Base-by-base conservation (phyloP, 1,284 basidiomycete genomes). In the Malassezia caprae region DNA sequence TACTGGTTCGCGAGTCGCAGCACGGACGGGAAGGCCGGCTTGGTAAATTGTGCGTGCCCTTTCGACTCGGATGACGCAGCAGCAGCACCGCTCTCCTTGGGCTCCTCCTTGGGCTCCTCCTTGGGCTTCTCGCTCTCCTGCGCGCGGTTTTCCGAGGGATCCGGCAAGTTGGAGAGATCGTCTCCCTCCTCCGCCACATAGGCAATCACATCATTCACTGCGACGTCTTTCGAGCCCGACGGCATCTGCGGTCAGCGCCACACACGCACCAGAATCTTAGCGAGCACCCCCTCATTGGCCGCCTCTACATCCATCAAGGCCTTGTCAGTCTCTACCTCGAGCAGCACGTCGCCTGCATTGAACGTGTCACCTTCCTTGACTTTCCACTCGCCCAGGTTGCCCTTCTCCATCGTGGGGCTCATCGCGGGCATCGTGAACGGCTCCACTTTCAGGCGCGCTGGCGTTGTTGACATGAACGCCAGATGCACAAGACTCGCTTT, bases 291-390 rank as follows among this genome's bases (percentile, higher is more conserved):
- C 54, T 77, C 77, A 27, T 78, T 77, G 61, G 76, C 75, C 21
- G 76, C 76, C 64, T 77, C 76, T 31, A 77, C 76, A 48, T 77
- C 76, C 61, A 77, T 76, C 48, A 70, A 68, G 8, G 75, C 75
- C 62, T 71, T 73, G 61, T 72, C 66, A 42, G 68, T 71, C 53
- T 72, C 67, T 24, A 68, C 64, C 37, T 67, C 63, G 26, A 76
- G 62, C 15, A 77, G 48, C 15, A 77, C 67, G 45, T 73, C 73
- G 8, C 75, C 75, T 0, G 71, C 69, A 17, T 51, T 61, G 64
- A 77, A 78, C 2, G 60, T 46, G 26, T 76, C 65, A 26, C 76
- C 76, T 46, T 75, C 73, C 60, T 76, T 74, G 60, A 76, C 67
- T 65, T 76, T 75, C 70, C 72, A 76, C 15, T 55, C 21, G 12